Base-by-base conservation (phyloP, 352 stramenopile species). In the Phytophthora pisi region DNA sequence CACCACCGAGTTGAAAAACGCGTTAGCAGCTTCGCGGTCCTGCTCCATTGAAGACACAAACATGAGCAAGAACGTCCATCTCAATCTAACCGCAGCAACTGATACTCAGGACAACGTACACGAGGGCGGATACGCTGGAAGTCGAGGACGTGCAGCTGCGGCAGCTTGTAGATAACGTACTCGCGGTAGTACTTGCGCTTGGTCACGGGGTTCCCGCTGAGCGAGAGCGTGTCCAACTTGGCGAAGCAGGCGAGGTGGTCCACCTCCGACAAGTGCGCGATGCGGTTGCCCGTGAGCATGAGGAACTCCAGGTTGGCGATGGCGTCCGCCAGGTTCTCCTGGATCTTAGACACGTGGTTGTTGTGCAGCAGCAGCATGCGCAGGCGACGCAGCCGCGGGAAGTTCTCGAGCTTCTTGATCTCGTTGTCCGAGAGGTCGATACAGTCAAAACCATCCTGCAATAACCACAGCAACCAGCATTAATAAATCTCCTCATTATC, bases 381-480 rank as follows among this genome's bases (percentile, higher is more conserved):
- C 50, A 98, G 76, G 15, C 93, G 82, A 34, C 79, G 79, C 57
- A 97, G 82, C 3, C 86, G 76, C 51, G 93, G 93, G 58, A 98
- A 98, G 81, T 98, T 98, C 75, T 98, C 95, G 1, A 98, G 76
- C 72, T 93, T 97, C 72, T 97, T 96, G 62, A 98, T 95, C 68
- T 98, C 92, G 70, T 98, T 98, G 74, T 98, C 95, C 64, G 88
- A 96, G 30, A 98, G 77, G 64, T 98, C 95, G 42, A 98, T 91
- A 67, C 91, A 97, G 76, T 98, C 95, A 57, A 97, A 98, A 15
- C 92, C 88, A 68, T 98, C 92, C 89, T 97, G 59, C 11, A 42
- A 42, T 11, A 11, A 42, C 4, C 8, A 16, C 13, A 45, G 38
- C 2, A 8, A 7, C 38, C 31, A 38, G 31, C 31, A 13, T 38